Evolutionary conservation across 2,329 filamentous ascomycete species (phyloP), one percentile per base, ranked within the genome.

Genomic region (Arthroderma sp.): DNA sequence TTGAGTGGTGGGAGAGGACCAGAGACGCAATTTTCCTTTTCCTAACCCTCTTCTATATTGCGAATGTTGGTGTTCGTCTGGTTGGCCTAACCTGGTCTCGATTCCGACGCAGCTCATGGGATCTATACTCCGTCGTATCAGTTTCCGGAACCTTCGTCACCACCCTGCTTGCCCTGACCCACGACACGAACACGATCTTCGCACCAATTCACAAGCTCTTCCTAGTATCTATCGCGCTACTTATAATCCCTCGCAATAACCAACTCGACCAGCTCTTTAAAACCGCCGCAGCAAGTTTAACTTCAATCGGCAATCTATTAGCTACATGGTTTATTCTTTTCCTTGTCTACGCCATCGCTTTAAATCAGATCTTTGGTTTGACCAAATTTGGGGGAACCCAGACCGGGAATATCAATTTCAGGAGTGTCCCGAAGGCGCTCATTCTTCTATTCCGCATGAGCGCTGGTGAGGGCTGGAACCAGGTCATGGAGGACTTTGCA

Each of bases 301-400:
- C 88, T 1, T 84, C 88, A 17, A 98, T 98, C 64, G 82, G 86
- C 58, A 98, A 96, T 67, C 77, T 98, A 44, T 76, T 98, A 39
- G 91, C 91, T 1, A 98, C 94, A 0, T 98, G 93, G 93, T 87
- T 97, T 61, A 90, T 98, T 1, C 82, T 98, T 60, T 98, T 97
- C 74, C 76, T 98, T 47, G 90, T 96, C 21, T 98, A 91, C 68
- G 91, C 93, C 51, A 98, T 98, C 65, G 94, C 93, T 2, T 79
- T 97, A 69, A 97, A 91, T 9, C 93, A 98, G 68, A 87, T 91
- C 0, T 97, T 98, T 68, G 94, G 93, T 61, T 79, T 98, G 58
- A 98, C 93, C 6, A 85, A 91, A 41, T 96, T 98, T 65, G 88
- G 86, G 0, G 67, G 69, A 0, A 77, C 84, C 31, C 88, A 90